Evolutionary conservation across 371 early-diverging fungal genomes (phyloP), one percentile per base, ranked within the genome.

Genomic region (Dichotomocladium elegans): DNA sequence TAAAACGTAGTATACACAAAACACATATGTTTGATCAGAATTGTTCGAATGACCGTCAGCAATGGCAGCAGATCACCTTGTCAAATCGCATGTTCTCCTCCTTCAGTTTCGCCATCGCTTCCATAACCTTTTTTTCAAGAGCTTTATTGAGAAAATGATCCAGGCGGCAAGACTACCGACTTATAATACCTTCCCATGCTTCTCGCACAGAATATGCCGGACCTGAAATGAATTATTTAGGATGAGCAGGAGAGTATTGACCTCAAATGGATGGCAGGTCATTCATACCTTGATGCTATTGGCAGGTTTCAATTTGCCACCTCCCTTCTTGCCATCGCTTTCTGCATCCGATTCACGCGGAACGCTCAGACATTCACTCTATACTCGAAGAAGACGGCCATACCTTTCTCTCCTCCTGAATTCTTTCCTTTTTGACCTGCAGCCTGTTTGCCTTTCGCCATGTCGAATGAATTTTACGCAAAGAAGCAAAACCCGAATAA

Each of bases 201-300:
- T 92, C 61, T 88, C 90, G 61, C 92, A 92, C n/a, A 92, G 73
- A 51, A 92, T 92, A 63, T 92, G 92, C 34, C 92, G 81, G 43
- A 89, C 87, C 85, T 84, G 3, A 7, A 41, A 12, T 41, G 15
- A 24, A 41, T 12, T 4, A 17, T 3, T 22, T 14, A 62, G 12
- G n/a, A 44, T 11, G 19, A 11, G 44, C 8, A 28, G 19, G 37
- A 25, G 56, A 40, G 46, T 47, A 31, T 19, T 29, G 12, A 7
- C 12, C 8, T 9, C 51, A 1, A 21, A 30, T 25, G n/a, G 11
- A 21, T 19, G 2, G 41, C 10, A 11, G 14, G 28, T 24, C 15
- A 26, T 10, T 25, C 30, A 51, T 70, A 78, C 83, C 64, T 83
- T 85, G 63, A 92, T 70, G 42, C 83, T 79, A 59, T 80, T 88